These are phyloP conservation scores for Chenopodium formosanum DNA, from an alignment of 148 eudicot species.

Conservation along the genomic window DNA sequence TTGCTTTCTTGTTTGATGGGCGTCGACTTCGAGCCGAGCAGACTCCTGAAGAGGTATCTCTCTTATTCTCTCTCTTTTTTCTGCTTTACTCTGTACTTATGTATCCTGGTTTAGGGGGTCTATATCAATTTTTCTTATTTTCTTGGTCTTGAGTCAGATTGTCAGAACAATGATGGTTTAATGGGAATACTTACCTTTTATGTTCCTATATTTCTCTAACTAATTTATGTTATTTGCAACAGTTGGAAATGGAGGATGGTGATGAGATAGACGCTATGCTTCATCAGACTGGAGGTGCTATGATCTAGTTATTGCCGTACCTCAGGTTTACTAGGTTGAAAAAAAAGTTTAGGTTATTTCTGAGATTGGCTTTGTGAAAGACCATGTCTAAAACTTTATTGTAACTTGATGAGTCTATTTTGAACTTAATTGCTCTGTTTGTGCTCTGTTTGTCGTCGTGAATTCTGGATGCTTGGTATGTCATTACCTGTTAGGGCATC, in stretches of 20 bases:
- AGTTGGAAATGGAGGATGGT: constrained; percentile 70
- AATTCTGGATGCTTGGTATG: constrained; percentile 4
- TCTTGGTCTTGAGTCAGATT: background rate
- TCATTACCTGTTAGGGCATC: background rate
- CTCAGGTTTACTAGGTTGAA: constrained; percentile 2
- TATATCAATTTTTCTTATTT: background rate
- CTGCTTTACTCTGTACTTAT: too few species aligned
- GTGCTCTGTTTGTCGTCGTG: background rate
- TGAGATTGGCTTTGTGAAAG: constrained; percentile 3
- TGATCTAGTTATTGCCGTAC: constrained; percentile 1
- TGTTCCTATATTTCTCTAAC: background rate
- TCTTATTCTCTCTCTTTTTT: background rate
- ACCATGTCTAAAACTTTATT: constrained; percentile 6
- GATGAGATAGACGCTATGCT: constrained; percentile 72
- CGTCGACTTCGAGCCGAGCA: constrained; percentile 58
- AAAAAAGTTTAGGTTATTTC: background rate
- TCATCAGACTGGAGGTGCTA: constrained; percentile 62
- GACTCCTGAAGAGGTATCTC: constrained; percentile 63
- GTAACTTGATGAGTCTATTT: background rate
- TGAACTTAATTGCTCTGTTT: background rate
- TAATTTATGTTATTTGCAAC: constrained; percentile 16
- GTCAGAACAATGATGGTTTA: background rate
- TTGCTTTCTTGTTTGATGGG: constrained; percentile 68
- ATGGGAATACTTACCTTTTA: background rate
- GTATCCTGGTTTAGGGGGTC: background rate